Evolutionary conservation across 345 rosid species (phyloP).

Genomic region (Durio zibethinus): DNA sequence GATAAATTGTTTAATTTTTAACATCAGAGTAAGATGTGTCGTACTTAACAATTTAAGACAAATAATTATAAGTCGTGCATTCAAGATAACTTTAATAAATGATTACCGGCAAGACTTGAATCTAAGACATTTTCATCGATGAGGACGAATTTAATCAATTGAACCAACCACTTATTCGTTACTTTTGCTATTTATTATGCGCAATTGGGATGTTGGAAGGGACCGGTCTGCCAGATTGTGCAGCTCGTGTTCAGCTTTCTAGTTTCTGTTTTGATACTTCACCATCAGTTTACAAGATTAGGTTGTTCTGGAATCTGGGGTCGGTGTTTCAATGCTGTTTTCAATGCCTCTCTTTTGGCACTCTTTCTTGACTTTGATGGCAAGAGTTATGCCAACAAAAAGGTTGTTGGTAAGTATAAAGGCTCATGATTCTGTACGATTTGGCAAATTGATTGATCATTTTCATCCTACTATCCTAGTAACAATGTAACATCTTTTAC

Average conservation of each 20-base stretch:
- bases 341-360: constrained; percentile 62
- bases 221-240: constrained; percentile 67
- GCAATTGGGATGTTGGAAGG: constrained; percentile 72
- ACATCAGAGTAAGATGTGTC: no score
- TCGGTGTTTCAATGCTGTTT: constrained; percentile 61
- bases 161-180: no score
- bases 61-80: no score
- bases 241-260: constrained; percentile 65
- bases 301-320: constrained; percentile 74
- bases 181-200: constrained; percentile 56
- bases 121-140: no score
- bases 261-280: constrained; percentile 48
- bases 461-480: background rate
- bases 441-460: background rate
- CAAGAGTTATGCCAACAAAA: constrained; percentile 37
- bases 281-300: constrained; percentile 39
- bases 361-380: constrained; percentile 59
- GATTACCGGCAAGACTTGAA: no score
- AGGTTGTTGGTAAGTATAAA: background rate
- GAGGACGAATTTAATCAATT: no score
- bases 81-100: no score
- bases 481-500: background rate
- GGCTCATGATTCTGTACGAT: background rate
- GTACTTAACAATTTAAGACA: no score
- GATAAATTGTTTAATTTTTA: no score